Percentiles rank a stretch among this genome's conserved stretches.
These are phyloP conservation scores for Sporobolomyces phaffii DNA, from an alignment of 768 basidiomycete species.

Conservation along the genomic window DNA sequence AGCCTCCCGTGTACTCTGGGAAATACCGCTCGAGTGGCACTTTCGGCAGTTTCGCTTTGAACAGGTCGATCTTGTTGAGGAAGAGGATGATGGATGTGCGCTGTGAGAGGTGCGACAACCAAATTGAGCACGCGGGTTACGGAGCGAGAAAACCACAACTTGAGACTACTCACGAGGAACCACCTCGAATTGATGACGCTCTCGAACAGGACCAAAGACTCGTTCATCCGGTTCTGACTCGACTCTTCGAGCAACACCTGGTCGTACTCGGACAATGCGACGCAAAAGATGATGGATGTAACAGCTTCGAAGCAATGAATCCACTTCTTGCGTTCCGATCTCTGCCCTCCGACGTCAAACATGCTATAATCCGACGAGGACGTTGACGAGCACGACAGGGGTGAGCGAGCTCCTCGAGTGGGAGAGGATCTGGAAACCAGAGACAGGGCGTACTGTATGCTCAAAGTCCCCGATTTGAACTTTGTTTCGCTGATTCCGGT, in stretches of 20 bases:
- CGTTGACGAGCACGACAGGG: no score
- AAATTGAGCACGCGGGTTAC: no score
- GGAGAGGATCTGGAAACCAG: no score
- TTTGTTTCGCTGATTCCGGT: conserved; percentile 86
- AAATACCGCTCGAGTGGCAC: conserved; percentile 51
- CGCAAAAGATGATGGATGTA: conserved; percentile 72
- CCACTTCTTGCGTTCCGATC: conserved; percentile 76
- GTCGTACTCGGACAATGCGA: conserved; percentile 68
- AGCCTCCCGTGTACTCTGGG: conserved; percentile 49
- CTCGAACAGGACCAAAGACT: conserved; percentile 69
- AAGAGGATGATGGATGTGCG: conserved; percentile 60
- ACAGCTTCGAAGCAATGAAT: conserved; percentile 74
- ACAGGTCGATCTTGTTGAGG: conserved; percentile 68
- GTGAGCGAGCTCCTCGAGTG: no score
- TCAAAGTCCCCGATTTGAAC: conserved; percentile 52
- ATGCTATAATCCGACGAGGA: no score
- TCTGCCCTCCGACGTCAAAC: conserved; percentile 74
- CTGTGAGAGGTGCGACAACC: background rate
- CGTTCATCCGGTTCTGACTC: conserved; percentile 63
- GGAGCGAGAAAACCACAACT: no score
- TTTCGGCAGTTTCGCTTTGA: conserved; percentile 67
- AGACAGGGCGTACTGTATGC: conserved; percentile 51
- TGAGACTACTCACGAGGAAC: conserved; percentile 56
- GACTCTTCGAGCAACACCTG: conserved; percentile 66
- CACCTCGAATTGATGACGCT: conserved; percentile 72